Evolutionary conservation across 805 yeast species (phyloP), one percentile per base, ranked within the genome.

Genomic region (Zygotorulaspora florentina): DNA sequence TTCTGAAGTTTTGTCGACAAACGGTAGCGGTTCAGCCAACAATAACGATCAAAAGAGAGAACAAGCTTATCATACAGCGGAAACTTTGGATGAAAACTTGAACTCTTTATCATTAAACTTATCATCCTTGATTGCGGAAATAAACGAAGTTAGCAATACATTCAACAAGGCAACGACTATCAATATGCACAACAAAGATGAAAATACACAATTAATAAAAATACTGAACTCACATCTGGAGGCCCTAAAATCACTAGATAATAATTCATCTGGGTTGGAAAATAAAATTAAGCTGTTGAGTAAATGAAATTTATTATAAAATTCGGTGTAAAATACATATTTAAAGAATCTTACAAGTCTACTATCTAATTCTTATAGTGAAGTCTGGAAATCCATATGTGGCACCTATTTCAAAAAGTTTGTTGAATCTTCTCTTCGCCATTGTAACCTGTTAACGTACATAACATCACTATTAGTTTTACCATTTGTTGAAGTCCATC

Each of bases 181-280:
- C 18, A 68, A 66, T 39, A 49, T 57, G n/a, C 52, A 55, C 12
- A 63, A 62, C 26, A 66, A 65, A 27, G 72, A 65, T 27, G 71
- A 67, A 39, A 66, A 64, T 29, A 81, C 79, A 54, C 89, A 83
- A 61, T 78, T 91, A 51, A 83, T 93, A 26, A 83, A 81, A 63
- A 73, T 93, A 52, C 75, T 93, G 61, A 90, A 91, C 62, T 80
- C 87, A 38, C 98, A 93, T 65, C 71, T 93, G 65, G 93, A 90
- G 51, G 87, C 95, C 51, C 75, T 93, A 67, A 88, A 83, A 62
- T 89, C 90, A 74, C 78, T 93, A 46, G 96, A 93, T 60, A 76
- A 75, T 51, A 79, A 82, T 51, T 87, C 95, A 42, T 74, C 74
- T 15, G 70, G 71, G 18, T 72, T 93, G 56, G 87, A 84, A 61